These are phyloP conservation scores for Platismatia glauca DNA, from an alignment of 495 filamentous ascomycete species.

Conservation along the genomic window DNA sequence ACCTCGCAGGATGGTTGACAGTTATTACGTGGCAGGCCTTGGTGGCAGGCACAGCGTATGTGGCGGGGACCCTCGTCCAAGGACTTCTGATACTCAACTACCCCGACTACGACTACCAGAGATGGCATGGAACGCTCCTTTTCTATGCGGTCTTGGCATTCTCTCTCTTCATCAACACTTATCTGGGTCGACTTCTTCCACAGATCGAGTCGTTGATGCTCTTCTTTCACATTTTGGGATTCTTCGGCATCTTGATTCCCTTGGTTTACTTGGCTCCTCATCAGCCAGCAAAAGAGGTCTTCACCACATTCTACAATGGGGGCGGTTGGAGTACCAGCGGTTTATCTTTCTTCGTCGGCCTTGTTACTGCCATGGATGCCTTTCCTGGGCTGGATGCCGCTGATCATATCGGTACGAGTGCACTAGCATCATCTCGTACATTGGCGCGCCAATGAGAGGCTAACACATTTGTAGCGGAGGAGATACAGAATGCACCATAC, in stretches of 20 bases:
- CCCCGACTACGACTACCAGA: conserved; percentile 28
- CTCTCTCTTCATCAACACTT: conserved; percentile 34
- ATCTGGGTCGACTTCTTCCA: conserved; percentile 33
- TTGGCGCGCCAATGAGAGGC: background rate
- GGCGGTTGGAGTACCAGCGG: conserved; percentile 37
- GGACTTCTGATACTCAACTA: conserved; percentile 33
- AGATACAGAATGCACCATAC: conserved; percentile 37
- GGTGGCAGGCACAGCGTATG: conserved; percentile 31
- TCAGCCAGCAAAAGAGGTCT: conserved; percentile 31
- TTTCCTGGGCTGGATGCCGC: conserved; percentile 31
- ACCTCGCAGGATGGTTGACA: conserved; percentile 39
- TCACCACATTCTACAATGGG: conserved; percentile 37
- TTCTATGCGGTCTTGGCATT: conserved; percentile 34
- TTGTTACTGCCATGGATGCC: conserved; percentile 29
- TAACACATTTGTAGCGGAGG: conserved; percentile 32
- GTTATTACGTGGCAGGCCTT: conserved; percentile 37
- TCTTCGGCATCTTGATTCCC: conserved; percentile 44
- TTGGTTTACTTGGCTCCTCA: conserved; percentile 41
- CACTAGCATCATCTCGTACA: conserved; percentile 7
- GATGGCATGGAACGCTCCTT: conserved; percentile 38
- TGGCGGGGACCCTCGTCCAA: conserved; percentile 36
- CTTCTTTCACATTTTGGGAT: conserved; percentile 42
- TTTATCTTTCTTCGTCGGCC: conserved; percentile 38
- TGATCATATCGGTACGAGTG: conserved; percentile 28
- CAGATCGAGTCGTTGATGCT: conserved; percentile 38